Percentiles rank a stretch among this genome's conserved stretches.
phyloP scores from a whole-genome alignment of 768 basidiomycete species.

The Lentinus brumalis region DNA sequence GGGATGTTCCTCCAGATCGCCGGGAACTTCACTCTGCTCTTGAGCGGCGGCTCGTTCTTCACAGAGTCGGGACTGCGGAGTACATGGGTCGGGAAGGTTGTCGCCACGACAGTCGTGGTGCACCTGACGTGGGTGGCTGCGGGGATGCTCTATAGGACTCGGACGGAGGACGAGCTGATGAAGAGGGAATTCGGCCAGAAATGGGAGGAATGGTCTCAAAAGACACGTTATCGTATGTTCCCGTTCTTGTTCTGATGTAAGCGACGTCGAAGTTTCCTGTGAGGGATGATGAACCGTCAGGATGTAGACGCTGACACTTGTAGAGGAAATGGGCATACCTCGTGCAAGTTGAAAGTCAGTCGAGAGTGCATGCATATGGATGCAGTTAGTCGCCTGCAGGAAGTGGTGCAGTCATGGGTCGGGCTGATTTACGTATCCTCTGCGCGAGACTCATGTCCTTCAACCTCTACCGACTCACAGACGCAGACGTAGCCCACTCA shows the following conservation, averaged over 20 bases:
- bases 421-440: too few species aligned
- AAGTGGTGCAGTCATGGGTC: too few species aligned
- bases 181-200: slow-evolving; percentile 8
- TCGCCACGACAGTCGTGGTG: background rate
- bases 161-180: slow-evolving; percentile 10
- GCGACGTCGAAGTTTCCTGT: too few species aligned
- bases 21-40: background rate
- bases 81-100: background rate
- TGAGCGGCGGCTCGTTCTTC: slow-evolving; percentile 5
- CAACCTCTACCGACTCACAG: too few species aligned
- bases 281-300: too few species aligned
- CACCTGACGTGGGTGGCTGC: background rate
- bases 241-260: slow-evolving; percentile 8
- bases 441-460: too few species aligned
- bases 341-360: too few species aligned
- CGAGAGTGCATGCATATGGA: too few species aligned
- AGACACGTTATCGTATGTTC: slow-evolving; percentile 8
- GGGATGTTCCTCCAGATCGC: background rate
- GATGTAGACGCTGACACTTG: too few species aligned
- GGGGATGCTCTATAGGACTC: background rate
- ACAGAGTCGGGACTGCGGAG: background rate
- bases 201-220: slow-evolving; percentile 13
- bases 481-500: too few species aligned
- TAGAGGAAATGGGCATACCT: too few species aligned
- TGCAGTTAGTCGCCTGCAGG: too few species aligned